Conservation (phyloP, 169 alveolate species). For the Amoebophrya sp. region DNA sequence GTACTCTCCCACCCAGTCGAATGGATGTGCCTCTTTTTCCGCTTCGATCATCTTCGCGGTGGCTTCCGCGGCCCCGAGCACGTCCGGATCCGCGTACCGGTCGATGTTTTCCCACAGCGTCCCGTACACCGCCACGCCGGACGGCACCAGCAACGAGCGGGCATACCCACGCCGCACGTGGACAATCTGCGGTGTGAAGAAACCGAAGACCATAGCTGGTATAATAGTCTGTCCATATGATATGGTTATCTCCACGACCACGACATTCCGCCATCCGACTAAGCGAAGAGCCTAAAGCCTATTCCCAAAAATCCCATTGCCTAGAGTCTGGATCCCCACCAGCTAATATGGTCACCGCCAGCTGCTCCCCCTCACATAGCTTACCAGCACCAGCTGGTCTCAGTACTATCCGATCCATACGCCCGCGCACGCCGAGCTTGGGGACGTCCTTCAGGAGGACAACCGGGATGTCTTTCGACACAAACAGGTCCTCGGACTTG, state of each 20-base stretch:
- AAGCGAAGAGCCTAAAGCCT: too few species aligned
- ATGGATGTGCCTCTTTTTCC: neutral
- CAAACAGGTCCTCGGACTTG: neutral
- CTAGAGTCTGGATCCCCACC: too few species aligned
- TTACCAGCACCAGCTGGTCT: too few species aligned
- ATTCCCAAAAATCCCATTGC: too few species aligned
- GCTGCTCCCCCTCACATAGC: too few species aligned
- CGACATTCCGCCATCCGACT: too few species aligned
- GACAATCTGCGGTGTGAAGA: too few species aligned
- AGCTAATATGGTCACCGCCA: too few species aligned
- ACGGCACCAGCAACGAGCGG: conserved; percentile 4
- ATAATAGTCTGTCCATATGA: too few species aligned
- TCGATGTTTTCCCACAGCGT: conserved; percentile 14
- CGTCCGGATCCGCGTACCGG: conserved; percentile 5
- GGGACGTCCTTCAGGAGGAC: conserved; percentile 9
- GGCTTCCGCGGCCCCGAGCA: neutral
- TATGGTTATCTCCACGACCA: too few species aligned
- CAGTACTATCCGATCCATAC: too few species aligned
- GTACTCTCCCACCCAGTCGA: neutral
- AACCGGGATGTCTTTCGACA: conserved; percentile 12
- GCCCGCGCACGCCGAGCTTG: neutral
- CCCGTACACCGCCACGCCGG: conserved; percentile 1
- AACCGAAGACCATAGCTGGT: too few species aligned
- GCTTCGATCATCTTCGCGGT: neutral
- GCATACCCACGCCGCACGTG: conserved; percentile 14